These are phyloP conservation scores for Agaricus blazei DNA, from an alignment of 768 basidiomycete species.

Conservation along the genomic window DNA sequence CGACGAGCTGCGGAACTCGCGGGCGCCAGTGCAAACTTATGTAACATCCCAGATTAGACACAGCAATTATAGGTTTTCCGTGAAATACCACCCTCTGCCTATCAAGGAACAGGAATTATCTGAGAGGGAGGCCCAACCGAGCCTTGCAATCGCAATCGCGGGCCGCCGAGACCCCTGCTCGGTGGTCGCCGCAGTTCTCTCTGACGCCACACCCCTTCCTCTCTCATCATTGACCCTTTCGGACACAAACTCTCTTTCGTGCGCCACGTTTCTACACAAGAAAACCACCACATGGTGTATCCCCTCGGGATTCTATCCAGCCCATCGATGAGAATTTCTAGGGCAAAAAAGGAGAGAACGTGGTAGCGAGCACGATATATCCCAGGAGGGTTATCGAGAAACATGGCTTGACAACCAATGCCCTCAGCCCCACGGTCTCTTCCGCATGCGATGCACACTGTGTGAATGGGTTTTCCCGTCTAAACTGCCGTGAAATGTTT, in stretches of 20 bases:
- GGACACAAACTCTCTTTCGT: not conserved
- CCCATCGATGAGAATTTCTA: not conserved
- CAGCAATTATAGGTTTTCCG: no score
- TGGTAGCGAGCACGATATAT: not conserved
- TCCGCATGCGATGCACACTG: not conserved
- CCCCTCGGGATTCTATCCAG: not conserved
- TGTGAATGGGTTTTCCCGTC: not conserved
- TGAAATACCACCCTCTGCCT: no score
- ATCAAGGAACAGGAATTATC: no score
- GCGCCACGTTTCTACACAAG: not conserved
- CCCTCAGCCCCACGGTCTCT: not conserved
- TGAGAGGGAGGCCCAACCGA: no score
- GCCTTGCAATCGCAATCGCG: no score
- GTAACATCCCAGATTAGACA: no score
- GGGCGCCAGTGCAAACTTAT: no score
- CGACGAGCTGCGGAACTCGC: not conserved
- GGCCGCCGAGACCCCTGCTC: no score
- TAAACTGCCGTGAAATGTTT: not conserved
- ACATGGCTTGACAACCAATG: not conserved
- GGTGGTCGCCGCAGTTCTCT: no score
- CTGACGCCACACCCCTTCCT: no score
- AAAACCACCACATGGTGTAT: conserved; percentile 1
- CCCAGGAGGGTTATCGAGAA: conserved; percentile 2
- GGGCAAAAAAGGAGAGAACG: not conserved
- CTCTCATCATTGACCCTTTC: no score